These are phyloP conservation scores for Agroathelia rolfsii DNA, from an alignment of 1,284 basidiomycete species.

Conservation along the genomic window DNA sequence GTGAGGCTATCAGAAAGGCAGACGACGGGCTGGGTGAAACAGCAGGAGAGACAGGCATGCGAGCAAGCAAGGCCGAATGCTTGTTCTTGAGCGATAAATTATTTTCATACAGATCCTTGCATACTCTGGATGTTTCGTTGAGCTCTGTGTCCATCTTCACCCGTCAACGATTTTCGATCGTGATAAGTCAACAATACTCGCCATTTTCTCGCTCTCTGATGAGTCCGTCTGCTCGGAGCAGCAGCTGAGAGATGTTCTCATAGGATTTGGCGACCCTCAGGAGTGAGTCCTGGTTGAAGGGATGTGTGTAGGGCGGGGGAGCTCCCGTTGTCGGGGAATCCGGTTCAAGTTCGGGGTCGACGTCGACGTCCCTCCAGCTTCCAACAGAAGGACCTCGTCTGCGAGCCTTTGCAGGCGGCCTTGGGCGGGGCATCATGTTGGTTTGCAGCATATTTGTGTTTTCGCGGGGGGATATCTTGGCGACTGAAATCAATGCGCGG, in stretches of 20 bases:
- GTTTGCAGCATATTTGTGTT: no score
- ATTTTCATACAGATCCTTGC: conserved; percentile 59
- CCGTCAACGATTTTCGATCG: conserved; percentile 9
- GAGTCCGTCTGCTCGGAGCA: conserved; percentile 58
- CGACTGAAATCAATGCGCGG: no score
- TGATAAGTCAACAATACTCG: conserved; percentile 23
- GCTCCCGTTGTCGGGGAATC: conserved; percentile 18
- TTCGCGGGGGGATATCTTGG: no score
- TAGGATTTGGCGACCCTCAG: conserved; percentile 48
- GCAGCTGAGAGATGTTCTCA: conserved; percentile 59
- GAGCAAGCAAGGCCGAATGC: conserved; percentile 55
- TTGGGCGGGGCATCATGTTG: no score
- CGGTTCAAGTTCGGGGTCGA: conserved; percentile 25
- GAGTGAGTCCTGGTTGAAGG: conserved; percentile 6
- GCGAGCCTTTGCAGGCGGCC: no score
- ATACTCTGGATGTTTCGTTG: conserved; percentile 53
- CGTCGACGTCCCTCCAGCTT: conserved; percentile 24
- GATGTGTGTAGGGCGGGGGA: conserved; percentile 4
- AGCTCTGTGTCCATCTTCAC: conserved; percentile 41
- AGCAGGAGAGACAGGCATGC: conserved; percentile 35
- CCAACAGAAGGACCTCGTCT: no score
- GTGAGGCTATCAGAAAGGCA: conserved; percentile 14
- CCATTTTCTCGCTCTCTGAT: conserved; percentile 72
- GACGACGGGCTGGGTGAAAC: conserved; percentile 25
- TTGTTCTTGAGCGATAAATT: conserved; percentile 59